Base-by-base conservation (phyloP, 441 rosid genomes). In the Viola pubescens region DNA sequence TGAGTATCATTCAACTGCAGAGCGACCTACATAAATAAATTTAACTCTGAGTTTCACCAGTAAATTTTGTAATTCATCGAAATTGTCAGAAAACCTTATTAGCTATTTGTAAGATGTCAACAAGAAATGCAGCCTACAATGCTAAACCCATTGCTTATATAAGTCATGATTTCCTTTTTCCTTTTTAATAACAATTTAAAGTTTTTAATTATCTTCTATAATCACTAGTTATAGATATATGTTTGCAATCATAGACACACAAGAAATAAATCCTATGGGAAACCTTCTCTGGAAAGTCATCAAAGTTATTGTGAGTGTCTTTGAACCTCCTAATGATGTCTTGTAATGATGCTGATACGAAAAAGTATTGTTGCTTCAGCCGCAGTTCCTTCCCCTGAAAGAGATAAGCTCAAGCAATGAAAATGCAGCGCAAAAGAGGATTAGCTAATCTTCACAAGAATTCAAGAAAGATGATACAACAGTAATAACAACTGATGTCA, bases 1-100 rank as follows among this genome's bases (percentile, higher is more conserved):
- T 82, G 87, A 38, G 87, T 82, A 62, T 82, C 87, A 66, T 76
- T 82, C 69, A 80, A 65, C 64, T 82, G 87, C 60, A 82, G 58
- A 50, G 87, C 81, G 61, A 76, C 81, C 84, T 82, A 60, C 54
- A 76, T 46, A 46, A 59, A 16, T 16, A 16, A 16, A 16, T 16
- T 16, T 16, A 16, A 16, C 19, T 16, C 19, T 16, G 19, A 16
- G 19, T 16, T 16, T 16, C 19, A 16, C 19, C 19, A 16, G 19
- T 16, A 16, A 16, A 16, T 16, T 16, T 16, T 16, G 19, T 16
- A 16, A 16, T 16, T 16, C 19, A 16, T 16, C 19, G 19, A 16
- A 16, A 16, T 16, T 16, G 19, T 16, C 19, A 16, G 19, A 16
- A 16, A 16, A 16, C 19, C 19, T 16, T 16, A 16, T 16, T 16